Evolutionary conservation across 2,329 filamentous ascomycete species (phyloP).

Genomic region (Rutstroemia sp.): DNA sequence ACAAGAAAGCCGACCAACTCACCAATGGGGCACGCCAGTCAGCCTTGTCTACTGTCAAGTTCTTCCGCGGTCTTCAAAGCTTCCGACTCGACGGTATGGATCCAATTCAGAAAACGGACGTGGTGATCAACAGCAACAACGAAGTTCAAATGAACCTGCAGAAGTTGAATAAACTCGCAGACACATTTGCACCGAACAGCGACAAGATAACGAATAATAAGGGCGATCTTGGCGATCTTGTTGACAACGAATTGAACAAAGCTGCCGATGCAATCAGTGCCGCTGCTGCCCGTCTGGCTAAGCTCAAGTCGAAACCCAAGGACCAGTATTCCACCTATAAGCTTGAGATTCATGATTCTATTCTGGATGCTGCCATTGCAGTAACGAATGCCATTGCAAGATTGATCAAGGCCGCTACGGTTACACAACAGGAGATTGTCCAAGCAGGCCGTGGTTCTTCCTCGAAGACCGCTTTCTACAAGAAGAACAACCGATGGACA

Average conservation of each 20-base stretch:
- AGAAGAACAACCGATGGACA: slow-evolving; percentile 99
- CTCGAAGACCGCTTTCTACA: slow-evolving; percentile 92
- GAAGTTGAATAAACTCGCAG: slow-evolving; percentile 86
- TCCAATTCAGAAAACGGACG: slow-evolving; percentile 85
- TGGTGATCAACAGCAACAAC: slow-evolving; percentile 95
- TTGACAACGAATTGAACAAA: slow-evolving; percentile 85
- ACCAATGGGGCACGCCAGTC: slow-evolving; percentile 76
- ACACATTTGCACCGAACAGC: slow-evolving; percentile 83
- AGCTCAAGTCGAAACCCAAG: slow-evolving; percentile 91
- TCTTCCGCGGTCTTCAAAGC: slow-evolving; percentile 90
- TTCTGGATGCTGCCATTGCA: slow-evolving; percentile 84
- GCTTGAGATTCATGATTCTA: slow-evolving; percentile 90
- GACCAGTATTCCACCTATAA: slow-evolving; percentile 96
- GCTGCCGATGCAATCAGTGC: slow-evolving; percentile 93
- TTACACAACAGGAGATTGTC: slow-evolving; percentile 93
- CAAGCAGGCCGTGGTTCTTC: slow-evolving; percentile 82
- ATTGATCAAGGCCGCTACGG: slow-evolving; percentile 90
- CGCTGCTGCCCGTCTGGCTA: slow-evolving; percentile 79
- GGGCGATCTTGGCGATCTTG: slow-evolving; percentile 86
- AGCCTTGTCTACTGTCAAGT: slow-evolving; percentile 80
- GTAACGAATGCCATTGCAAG: slow-evolving; percentile 91
- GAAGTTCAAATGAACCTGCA: slow-evolving; percentile 93
- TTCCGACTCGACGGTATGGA: slow-evolving; percentile 90
- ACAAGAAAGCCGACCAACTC: slow-evolving; percentile 86
- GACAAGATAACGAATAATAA: slow-evolving; percentile 69